phyloP scores from a whole-genome alignment of 2,329 filamentous ascomycete species.

The Akanthomyces uredinophilus region DNA sequence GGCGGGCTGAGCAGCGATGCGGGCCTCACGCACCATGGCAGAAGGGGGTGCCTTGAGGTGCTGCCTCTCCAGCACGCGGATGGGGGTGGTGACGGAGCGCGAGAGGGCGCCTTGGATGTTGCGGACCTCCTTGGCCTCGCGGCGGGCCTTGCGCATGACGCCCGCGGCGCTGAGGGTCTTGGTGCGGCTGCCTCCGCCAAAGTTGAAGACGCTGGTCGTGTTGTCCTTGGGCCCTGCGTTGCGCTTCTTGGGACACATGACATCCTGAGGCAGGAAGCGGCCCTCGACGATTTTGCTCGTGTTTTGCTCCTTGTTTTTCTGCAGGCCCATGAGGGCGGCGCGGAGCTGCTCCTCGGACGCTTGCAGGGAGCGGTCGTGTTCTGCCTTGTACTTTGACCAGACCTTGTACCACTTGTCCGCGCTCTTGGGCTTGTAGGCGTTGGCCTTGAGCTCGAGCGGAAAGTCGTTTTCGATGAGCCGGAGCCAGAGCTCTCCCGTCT shows the following conservation, averaged over 20 bases:
- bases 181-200: constrained; percentile 45
- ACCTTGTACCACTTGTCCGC: constrained; percentile 71
- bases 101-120: constrained; percentile 43
- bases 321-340: constrained; percentile 51
- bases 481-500: constrained; percentile 70
- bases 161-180: constrained; percentile 47
- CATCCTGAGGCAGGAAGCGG: constrained; percentile 37
- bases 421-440: constrained; percentile 60
- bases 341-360: constrained; percentile 56
- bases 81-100: constrained; percentile 25
- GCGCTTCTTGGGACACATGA: constrained; percentile 29
- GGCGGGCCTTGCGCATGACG: constrained; percentile 51
- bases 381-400: constrained; percentile 63
- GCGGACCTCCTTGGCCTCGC: constrained; percentile 51
- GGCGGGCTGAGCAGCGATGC: constrained; percentile 37
- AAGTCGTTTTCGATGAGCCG: constrained; percentile 76
- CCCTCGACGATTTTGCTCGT: constrained; percentile 52
- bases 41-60: constrained; percentile 43
- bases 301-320: constrained; percentile 53
- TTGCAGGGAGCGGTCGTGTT: constrained; percentile 53
- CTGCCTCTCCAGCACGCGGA: constrained; percentile 27
- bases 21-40: constrained; percentile 49
- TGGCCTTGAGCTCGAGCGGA: constrained; percentile 54
- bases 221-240: constrained; percentile 21
- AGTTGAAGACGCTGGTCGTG: constrained; percentile 34